Conservation (phyloP, 352 stramenopile species). For the Thalassiosira mediterranea region DNA sequence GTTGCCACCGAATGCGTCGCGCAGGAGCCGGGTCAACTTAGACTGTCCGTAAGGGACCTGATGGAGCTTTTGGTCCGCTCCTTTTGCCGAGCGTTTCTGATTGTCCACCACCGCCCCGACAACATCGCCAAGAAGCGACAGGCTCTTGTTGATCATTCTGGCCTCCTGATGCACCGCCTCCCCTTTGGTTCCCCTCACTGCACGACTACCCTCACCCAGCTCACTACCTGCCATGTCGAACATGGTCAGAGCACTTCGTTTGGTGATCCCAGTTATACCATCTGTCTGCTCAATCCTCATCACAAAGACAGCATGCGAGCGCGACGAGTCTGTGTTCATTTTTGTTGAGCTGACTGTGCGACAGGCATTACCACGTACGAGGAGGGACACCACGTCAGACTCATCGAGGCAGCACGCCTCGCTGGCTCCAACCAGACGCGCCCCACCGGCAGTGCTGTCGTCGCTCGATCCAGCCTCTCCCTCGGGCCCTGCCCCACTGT, state of each 20-base stretch:
- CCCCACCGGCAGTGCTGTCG: neutral
- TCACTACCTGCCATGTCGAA: conserved; percentile 95
- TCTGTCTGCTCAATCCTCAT: conserved; percentile 89
- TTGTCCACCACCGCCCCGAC: conserved; percentile 47
- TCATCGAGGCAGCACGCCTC: conserved; percentile 70
- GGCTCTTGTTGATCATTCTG: conserved; percentile 96
- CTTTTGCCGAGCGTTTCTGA: too few relatives aligned
- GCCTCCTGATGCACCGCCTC: conserved; percentile 94
- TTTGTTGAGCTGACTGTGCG: conserved; percentile 92
- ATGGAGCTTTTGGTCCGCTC: too few relatives aligned
- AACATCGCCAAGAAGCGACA: conserved; percentile 92
- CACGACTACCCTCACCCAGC: conserved; percentile 68
- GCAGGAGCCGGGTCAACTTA: conserved; percentile 91
- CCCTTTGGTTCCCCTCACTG: conserved; percentile 40
- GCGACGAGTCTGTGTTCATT: conserved; percentile 93
- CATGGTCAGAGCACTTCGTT: conserved; percentile 90
- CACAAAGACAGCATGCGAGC: conserved; percentile 92
- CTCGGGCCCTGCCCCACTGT: too few relatives aligned
- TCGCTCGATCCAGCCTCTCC: too few relatives aligned
- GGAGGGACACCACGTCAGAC: conserved; percentile 55
- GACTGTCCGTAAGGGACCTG: conserved; percentile 92
- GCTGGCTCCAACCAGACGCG: conserved; percentile 47
- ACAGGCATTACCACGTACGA: conserved; percentile 61
- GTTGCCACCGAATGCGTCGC: conserved; percentile 94
- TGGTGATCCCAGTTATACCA: conserved; percentile 63